These are phyloP conservation scores for Aspergillus luchuensis DNA, from an alignment of 2,329 filamentous ascomycete genomes.

Conservation along the genomic window DNA sequence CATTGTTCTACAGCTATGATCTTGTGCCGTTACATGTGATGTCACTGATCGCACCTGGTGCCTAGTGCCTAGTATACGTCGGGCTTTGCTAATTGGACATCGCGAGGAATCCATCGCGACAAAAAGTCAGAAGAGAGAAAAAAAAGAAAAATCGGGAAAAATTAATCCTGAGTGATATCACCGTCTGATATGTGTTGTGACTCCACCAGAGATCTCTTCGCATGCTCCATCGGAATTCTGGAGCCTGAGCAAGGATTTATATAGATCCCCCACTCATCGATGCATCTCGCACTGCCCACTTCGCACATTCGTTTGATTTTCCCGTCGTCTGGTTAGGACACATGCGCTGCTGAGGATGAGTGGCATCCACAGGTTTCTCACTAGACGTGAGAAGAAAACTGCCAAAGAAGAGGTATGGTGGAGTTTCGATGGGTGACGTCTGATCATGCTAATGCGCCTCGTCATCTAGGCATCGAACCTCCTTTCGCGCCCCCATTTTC, in stretches of 20 bases:
- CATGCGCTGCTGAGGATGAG: slow-evolving; percentile 34
- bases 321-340: slow-evolving; percentile 8
- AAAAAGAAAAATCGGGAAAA: background rate
- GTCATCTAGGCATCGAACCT: slow-evolving; percentile 25
- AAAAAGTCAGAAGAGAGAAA: background rate
- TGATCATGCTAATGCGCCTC: slow-evolving; percentile 15
- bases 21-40: slow-evolving; percentile 21
- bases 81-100: slow-evolving; percentile 6
- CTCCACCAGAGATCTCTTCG: slow-evolving; percentile 12
- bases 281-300: slow-evolving; percentile 9
- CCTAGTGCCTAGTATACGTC: slow-evolving; percentile 21
- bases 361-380: slow-evolving; percentile 46
- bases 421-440: background rate
- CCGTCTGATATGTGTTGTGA: slow-evolving; percentile 29
- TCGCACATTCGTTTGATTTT: slow-evolving; percentile 9
- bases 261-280: slow-evolving; percentile 31
- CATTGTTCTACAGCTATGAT: background rate
- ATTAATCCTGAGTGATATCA: slow-evolving; percentile 21
- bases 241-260: slow-evolving; percentile 29
- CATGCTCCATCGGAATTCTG: slow-evolving; percentile 27
- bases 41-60: slow-evolving; percentile 27
- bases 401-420: slow-evolving; percentile 38
- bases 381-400: slow-evolving; percentile 40
- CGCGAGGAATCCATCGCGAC: slow-evolving; percentile 2
- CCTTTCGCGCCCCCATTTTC: slow-evolving; percentile 31